Percentiles rank a stretch among this genome's conserved stretches.
These are phyloP conservation scores for Penicillium maclennaniae DNA, from an alignment of 495 filamentous ascomycete species.

Conservation along the genomic window DNA sequence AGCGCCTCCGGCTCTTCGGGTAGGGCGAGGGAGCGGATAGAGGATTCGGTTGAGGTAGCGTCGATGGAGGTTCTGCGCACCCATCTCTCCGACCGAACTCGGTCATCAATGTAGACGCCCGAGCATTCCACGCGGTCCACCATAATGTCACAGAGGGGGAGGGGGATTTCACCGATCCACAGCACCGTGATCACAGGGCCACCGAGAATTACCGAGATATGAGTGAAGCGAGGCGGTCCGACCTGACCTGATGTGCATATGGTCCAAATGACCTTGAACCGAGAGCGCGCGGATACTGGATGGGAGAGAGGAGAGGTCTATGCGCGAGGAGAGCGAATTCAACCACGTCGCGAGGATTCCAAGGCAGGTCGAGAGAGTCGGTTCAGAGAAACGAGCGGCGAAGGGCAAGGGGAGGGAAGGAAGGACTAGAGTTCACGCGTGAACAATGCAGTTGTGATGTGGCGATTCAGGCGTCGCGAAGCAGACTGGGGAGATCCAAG, in stretches of 20 bases:
- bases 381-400: slow-evolving; percentile 19
- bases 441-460: slow-evolving; percentile 41
- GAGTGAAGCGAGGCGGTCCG: slow-evolving; percentile 9
- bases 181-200: slow-evolving; percentile 13
- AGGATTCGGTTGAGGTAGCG: slow-evolving; percentile 20
- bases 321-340: background rate
- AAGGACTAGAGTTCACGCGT: slow-evolving; percentile 14
- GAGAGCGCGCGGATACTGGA: slow-evolving; percentile 3
- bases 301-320: background rate
- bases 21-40: slow-evolving; percentile 22
- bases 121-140: slow-evolving; percentile 73
- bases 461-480: slow-evolving; percentile 27
- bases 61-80: slow-evolving; percentile 42
- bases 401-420: slow-evolving; percentile 17
- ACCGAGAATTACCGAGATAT: slow-evolving; percentile 7
- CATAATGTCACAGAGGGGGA: slow-evolving; percentile 24
- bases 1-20: slow-evolving; percentile 50
- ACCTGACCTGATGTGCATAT: slow-evolving; percentile 21
- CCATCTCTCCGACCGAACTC: slow-evolving; percentile 60
- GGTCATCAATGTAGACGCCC: slow-evolving; percentile 80
- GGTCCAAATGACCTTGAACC: slow-evolving; percentile 13
- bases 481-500: slow-evolving; percentile 27
- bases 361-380: background rate
- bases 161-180: slow-evolving; percentile 4
- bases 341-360: background rate